Base-by-base conservation (phyloP, 176 grass and related monocot species). In the Musa beccarii region DNA sequence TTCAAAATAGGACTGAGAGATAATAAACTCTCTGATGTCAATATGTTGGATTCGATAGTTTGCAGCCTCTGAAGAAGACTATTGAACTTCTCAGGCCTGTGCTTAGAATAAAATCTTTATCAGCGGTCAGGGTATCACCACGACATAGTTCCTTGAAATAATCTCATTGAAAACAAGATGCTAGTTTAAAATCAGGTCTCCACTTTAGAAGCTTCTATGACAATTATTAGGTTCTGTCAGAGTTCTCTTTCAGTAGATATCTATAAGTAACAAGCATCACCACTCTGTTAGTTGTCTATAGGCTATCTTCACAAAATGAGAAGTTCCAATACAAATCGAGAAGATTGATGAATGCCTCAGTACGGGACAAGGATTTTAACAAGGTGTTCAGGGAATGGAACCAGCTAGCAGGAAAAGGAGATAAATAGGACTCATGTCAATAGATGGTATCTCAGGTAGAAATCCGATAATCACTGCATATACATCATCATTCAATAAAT, bases 1-100 rank as follows among this genome's bases (percentile, higher is more conserved):
- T 78, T 68, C 55, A 92, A 72, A 80, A 75, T 85, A 75, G 61
- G 6, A 51, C 55, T 82, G 72, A 77, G 73, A 63, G 80, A 79
- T 81, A 83, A 56, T 54, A 92, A 66, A 73, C 24, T 76, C 70
- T 87, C 75, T 73, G 89, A 68, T 67, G 84, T 56, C 52, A 82
- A 72, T 87, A 83, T 91, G 68, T 86, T 86, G 77, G 79, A 80
- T 83, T 99, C 90, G 20, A 94, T 81, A 83, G 83, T 89, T 76
- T 79, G 75, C 64, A 92, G 59, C 78, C 88, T 91, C 80, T 94
- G 86, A 66, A 77, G 87, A 73, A 99, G 85, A 81, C 61, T 57
- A 70, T 86, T 89, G 76, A 99, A 99, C 65, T 80, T 86, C 75
- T 94, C 88, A 87, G 95, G 90, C 91, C 95, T 99, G 24, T 79